Percentiles rank a stretch among this genome's conserved stretches.
Evolutionary conservation across 257 asterid genomes (phyloP).

Genomic region (Solanum corneliomulleri): DNA sequence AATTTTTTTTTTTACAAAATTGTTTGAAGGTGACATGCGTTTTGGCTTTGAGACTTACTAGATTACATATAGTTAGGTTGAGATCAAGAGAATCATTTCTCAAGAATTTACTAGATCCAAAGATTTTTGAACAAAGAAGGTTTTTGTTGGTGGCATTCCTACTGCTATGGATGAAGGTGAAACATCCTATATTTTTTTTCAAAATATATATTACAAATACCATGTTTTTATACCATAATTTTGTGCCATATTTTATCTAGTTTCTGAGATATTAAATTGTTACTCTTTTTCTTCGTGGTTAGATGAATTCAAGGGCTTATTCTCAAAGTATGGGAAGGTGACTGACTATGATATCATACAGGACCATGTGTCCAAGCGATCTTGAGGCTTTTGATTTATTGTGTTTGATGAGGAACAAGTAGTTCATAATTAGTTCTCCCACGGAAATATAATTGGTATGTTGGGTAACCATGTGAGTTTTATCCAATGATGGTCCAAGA

Average conservation of each 20-base stretch:
- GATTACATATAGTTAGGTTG: constrained; percentile 43
- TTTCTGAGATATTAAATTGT: not conserved
- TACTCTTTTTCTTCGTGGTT: not conserved
- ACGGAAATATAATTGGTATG: constrained; percentile 95
- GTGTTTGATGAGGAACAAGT: constrained; percentile 73
- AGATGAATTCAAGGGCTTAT: constrained; percentile 82
- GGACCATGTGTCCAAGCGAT: constrained; percentile 77
- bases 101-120: constrained; percentile 78
- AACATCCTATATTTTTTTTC: not conserved
- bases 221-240: not conserved
- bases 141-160: constrained; percentile 90
- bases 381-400: constrained; percentile 90
- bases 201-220: not conserved
- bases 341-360: constrained; percentile 78
- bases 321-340: constrained; percentile 77
- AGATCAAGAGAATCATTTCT: constrained; percentile 87
- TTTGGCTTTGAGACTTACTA: not conserved
- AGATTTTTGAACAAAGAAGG: constrained; percentile 77
- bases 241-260: not conserved
- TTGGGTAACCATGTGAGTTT: constrained; percentile 68
- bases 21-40: not conserved
- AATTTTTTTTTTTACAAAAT: not conserved
- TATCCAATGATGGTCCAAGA: not conserved
- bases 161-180: constrained; percentile 73
- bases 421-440: constrained; percentile 52